Evolutionary conservation across 2,329 filamentous ascomycete genomes (phyloP), one percentile per base, ranked within the genome.

Genomic region (Trichoderma lentiforme): DNA sequence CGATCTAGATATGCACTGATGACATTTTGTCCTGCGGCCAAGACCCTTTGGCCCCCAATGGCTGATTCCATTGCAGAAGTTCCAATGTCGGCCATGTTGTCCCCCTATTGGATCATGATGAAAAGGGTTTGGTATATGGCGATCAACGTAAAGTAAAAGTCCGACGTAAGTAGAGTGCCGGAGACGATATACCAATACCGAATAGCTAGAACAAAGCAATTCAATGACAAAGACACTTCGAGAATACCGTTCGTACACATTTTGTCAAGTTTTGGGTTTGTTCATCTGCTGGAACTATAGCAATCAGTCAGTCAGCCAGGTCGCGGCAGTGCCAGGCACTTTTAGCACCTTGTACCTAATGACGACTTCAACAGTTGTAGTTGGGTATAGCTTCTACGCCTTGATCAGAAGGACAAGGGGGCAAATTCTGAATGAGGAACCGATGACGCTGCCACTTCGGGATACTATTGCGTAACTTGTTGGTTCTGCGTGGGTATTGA

Each of bases 1-100:
- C 53, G 14, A 64, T 64, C 24, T 67, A 58, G 24, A 68, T 21
- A 47, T 72, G 67, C 57, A 63, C 68, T 64, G 56, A 72, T 73
- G 70, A 70, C 74, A 72, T 75, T 56, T 65, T 7, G 8, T 69
- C 36, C 67, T 74, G 74, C 71, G 70, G 75, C 71, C 70, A 74
- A 73, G 61, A 62, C 70, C 51, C 43, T 36, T 34, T 47, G 53
- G 36, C 36, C 36, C 28, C 34, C 57, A 66, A 71, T 32, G 6
- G 51, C 60, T 68, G 57, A 71, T 58, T 69, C 61, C 56, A 62
- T 69, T 32, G 56, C 65, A 60, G 68, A 57, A 70, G 74, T 67
- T 70, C 57, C 51, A 30, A 58, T 71, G 70, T 68, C 66, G 64
- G 69, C 26, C 74, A 68, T 47, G 58, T 58, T 64, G 53, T 53